Base-by-base conservation (phyloP, 805 yeast genomes). In the Brettanomyces anomalus region DNA sequence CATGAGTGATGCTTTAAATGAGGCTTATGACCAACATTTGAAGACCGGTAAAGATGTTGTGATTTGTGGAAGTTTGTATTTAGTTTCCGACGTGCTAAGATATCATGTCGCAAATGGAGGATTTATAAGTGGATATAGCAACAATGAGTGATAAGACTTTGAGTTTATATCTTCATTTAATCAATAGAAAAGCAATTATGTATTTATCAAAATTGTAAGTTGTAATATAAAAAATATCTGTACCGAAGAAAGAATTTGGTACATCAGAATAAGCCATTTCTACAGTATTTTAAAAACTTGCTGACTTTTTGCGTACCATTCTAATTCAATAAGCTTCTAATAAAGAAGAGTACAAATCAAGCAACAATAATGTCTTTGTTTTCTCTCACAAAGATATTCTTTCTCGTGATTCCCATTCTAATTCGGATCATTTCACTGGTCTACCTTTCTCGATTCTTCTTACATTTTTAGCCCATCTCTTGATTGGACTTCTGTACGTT, bases 1-100 rank as follows among this genome's bases (percentile, higher is more conserved):
- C 10, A 32, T 69, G 10, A 46, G 49, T 7, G 45, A 50, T 3
- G 64, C 67, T 3, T 45, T 67, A 17, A 43, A 46, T 5, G 21
- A 30, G 5, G 62, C 68, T 13, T 46, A 13, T 38, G 44, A 16
- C 43, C 42, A 19, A 37, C 35, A 43, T 1, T 46, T 15, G 31
- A 42, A 6, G 36, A 41, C 8, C 51, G 36, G 33, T n/a, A 40
- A 42, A 26, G 40, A 47, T 17, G 55, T 76, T 3, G 74, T 84
- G 1, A 65, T 83, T 2, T 81, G 85, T 52, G 93, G 93, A 0
- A 80, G 88, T 46, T 60, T 84, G 39, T 84, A 84, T 53, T 62
- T 84, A 4, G 78, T 77, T 13, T 80, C 81, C 1, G 80, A 81
- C 45, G 58, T 79, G 1, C 52, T 76, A 13, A 56, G 70, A 37